A percentile compares a stretch with the other conserved stretches of the same genome.
Evolutionary conservation across 805 yeast species (phyloP).

Genomic region (Nakazawaea ernobii): DNA sequence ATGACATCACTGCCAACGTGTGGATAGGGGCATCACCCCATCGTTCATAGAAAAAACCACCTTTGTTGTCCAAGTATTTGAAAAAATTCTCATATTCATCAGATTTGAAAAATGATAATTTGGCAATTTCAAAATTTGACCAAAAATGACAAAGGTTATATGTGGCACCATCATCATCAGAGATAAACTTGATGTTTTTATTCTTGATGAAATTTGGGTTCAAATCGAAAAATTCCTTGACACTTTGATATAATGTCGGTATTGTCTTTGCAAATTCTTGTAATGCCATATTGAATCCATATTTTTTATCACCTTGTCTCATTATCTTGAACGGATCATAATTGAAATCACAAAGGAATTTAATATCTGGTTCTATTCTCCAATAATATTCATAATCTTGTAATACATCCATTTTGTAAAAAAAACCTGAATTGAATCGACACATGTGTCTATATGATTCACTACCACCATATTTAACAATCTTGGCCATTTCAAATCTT

Average conservation of each 20-base stretch:
- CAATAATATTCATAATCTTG: conserved; percentile 47
- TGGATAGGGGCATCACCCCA: conserved; percentile 82
- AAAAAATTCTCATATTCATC: conserved; percentile 50
- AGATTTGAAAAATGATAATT: conserved; percentile 51
- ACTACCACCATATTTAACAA: conserved; percentile 51
- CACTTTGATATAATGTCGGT: conserved; percentile 42
- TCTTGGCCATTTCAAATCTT: conserved; percentile 21
- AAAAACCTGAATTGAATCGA: conserved; percentile 43
- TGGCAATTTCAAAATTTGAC: conserved; percentile 66
- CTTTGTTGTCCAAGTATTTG: conserved; percentile 49
- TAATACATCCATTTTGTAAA: conserved; percentile 42
- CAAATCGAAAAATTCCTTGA: conserved; percentile 35
- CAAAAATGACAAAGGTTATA: conserved; percentile 56
- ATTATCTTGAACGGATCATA: conserved; percentile 45
- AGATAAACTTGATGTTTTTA: conserved; percentile 35
- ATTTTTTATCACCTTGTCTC: conserved; percentile 39
- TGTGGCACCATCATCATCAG: conserved; percentile 35
- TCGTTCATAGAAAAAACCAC: conserved; percentile 69
- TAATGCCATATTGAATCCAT: conserved; percentile 46
- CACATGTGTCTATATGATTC: conserved; percentile 70
- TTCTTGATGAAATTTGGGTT: conserved; percentile 32
- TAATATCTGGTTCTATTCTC: conserved; percentile 52
- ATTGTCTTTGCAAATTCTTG: conserved; percentile 42
- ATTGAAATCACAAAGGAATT: conserved; percentile 44
- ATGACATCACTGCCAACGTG: conserved; percentile 54